A percentile compares a stretch with the other conserved stretches of the same genome.
Conservation (phyloP, 148 eudicot genomes). For the Oxyria digyna region DNA sequence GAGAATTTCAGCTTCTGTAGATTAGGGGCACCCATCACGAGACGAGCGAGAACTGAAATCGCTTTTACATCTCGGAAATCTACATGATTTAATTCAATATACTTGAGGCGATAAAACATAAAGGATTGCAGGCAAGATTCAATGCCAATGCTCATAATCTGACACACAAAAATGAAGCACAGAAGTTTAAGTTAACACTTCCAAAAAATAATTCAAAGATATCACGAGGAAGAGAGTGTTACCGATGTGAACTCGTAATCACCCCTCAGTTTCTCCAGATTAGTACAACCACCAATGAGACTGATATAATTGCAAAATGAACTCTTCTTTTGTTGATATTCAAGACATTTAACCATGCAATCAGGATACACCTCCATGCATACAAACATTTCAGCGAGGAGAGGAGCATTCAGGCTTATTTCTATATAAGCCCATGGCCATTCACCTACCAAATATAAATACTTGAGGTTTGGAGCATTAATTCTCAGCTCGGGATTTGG, state of each 20-base stretch:
- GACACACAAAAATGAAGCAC: constrained; percentile 1
- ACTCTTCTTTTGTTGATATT: too few species aligned
- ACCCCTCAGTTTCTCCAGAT: constrained; percentile 47
- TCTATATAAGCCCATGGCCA: constrained; percentile 59
- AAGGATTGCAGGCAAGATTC: constrained; percentile 27
- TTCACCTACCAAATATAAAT: constrained; percentile 28
- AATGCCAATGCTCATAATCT: constrained; percentile 77
- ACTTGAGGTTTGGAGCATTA: constrained; percentile 57
- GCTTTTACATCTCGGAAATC: constrained; percentile 78
- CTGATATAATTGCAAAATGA: constrained; percentile 43
- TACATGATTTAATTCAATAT: constrained; percentile 58
- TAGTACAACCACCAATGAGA: constrained; percentile 55
- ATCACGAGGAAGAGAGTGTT: neutral
- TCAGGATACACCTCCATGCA: constrained; percentile 33
- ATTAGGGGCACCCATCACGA: too few species aligned
- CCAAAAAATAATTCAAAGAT: neutral
- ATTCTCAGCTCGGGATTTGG: too few species aligned
- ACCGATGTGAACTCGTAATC: constrained; percentile 64
- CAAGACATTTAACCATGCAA: too few species aligned
- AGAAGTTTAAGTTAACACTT: neutral
- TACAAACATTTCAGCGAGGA: constrained; percentile 34
- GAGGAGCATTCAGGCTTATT: constrained; percentile 34
- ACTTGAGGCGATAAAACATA: constrained; percentile 37
- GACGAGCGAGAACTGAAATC: constrained; percentile 53
- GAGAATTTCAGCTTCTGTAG: constrained; percentile 79